Evolutionary conservation across 2,329 filamentous ascomycete genomes (phyloP), one percentile per base, ranked within the genome.

Genomic region (Microsporum audouinii): DNA sequence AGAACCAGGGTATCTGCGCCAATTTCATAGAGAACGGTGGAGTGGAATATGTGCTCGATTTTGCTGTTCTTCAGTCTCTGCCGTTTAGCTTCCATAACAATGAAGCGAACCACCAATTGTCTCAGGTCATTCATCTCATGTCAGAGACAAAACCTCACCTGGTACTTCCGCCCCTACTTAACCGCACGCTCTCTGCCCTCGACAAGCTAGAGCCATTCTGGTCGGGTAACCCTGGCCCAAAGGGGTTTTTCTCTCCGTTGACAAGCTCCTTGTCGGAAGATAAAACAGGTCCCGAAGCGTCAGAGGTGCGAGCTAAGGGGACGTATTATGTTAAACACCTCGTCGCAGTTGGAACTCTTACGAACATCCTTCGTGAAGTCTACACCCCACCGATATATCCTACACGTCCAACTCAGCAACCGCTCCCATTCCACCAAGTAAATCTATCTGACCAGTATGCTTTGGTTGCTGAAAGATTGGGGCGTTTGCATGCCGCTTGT

Each of bases 401-500:
- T 61, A 82, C 83, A 60, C 82, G 89, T 61, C 82, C 85, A 31
- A 78, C 75, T 38, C 76, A 81, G 36, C 80, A 83, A 58, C 77
- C 77, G 7, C 82, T 84, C 34, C 82, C 87, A 8, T 88, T 96
- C 68, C 84, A 83, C 60, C 82, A 84, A 31, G 82, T 95, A 66
- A 95, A 95, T 69, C 81, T 95, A 27, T 89, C 86, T 36, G 92
- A 97, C 71, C 86, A 89, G 71, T 95, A 95, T 70, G 79, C 84
- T 51, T 75, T 79, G n/a, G 77, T 96, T 41, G 81, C 95, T 29
- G 82, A 84, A 64, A 84, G 85, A 31, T 80, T 97, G 38, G 91
- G 90, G 2, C 85, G 85, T 29, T 77, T 99, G 14, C 82, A 96
- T 65, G 83, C 88, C 47, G 86, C 87, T 59, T 88, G 90, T 62